phyloP scores from a whole-genome alignment of 768 basidiomycete species.

The Hydnomerulius pinastri region DNA sequence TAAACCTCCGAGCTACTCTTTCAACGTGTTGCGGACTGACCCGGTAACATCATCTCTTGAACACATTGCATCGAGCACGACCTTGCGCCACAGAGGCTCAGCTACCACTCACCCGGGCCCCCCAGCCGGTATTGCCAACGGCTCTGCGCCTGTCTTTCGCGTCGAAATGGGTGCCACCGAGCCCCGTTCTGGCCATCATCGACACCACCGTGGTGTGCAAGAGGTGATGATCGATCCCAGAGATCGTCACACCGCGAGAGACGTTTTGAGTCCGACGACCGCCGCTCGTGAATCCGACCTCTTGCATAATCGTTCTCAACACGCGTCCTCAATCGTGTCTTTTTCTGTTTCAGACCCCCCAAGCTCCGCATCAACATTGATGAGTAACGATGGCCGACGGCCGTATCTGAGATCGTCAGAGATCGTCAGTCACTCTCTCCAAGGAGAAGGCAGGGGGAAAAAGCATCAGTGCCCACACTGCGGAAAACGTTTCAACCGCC shows the following conservation, averaged over 20 bases:
- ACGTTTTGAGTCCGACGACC: conserved; percentile 28
- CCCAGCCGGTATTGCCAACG: conserved; percentile 31
- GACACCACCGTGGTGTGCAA: conserved; percentile 19
- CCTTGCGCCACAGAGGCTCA: conserved; percentile 35
- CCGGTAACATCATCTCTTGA: conserved; percentile 43
- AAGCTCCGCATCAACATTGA: conserved; percentile 23
- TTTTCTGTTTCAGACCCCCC: conserved; percentile 36
- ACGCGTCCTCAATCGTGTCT: conserved; percentile 34
- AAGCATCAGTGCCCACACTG: conserved; percentile 41
- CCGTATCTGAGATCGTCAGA: conserved; percentile 31
- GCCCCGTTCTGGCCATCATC: conserved; percentile 18
- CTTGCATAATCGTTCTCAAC: conserved; percentile 28
- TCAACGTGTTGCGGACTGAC: conserved; percentile 47
- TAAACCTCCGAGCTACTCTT: conserved; percentile 34
- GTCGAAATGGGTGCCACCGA: conserved; percentile 34
- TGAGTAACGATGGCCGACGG: conserved; percentile 31
- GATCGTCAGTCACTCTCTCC: conserved; percentile 25
- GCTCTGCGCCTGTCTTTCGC: conserved; percentile 39
- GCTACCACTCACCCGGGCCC: conserved; percentile 6
- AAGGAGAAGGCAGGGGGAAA: conserved; percentile 35
- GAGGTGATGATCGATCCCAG: conserved; percentile 27
- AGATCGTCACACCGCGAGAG: conserved; percentile 25
- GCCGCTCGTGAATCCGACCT: conserved; percentile 33
- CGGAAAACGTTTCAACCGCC: conserved; percentile 44
- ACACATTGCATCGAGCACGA: conserved; percentile 45